These are phyloP conservation scores for Termitomyces sp. DNA, from an alignment of 1,284 basidiomycete genomes.

Conservation along the genomic window DNA sequence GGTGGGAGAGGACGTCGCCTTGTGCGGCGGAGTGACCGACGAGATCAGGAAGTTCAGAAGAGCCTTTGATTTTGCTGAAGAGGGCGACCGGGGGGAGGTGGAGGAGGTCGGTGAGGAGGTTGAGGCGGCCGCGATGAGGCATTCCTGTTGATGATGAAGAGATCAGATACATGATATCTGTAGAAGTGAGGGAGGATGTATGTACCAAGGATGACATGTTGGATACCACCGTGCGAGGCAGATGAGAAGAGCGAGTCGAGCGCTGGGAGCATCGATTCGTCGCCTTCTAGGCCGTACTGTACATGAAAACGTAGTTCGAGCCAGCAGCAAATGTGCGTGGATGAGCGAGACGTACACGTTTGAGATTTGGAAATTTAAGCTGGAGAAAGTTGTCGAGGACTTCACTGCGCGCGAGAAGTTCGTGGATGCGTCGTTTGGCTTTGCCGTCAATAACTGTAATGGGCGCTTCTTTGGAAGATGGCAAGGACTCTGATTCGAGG, in stretches of 20 bases:
- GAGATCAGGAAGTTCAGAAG: conserved; percentile 64
- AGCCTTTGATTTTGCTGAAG: conserved; percentile 84
- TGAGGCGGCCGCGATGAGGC: conserved; percentile 86
- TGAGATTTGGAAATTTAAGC: conserved; percentile 78
- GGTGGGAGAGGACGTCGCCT: conserved; percentile 85
- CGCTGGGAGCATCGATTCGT: conserved; percentile 86
- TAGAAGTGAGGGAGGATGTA: neutral
- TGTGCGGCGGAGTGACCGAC: conserved; percentile 44
- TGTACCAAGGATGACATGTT: conserved; percentile 59
- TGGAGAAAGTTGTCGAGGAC: conserved; percentile 80
- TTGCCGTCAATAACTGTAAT: conserved; percentile 27
- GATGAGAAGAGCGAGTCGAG: conserved; percentile 70
- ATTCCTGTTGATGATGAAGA: conserved; percentile 39
- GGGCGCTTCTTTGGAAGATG: conserved; percentile 30
- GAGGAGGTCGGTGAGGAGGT: conserved; percentile 78
- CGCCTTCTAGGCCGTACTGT: conserved; percentile 79
- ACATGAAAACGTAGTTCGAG: neutral
- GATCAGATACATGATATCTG: neutral
- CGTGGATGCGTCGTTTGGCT: conserved; percentile 57
- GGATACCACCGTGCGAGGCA: conserved; percentile 60
- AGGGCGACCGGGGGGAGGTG: conserved; percentile 61
- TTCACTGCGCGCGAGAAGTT: conserved; percentile 70
- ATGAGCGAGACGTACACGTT: conserved; percentile 33
- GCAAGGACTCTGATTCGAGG: conserved; percentile 59
- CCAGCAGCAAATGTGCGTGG: neutral